Evolutionary conservation across 257 asterid genomes (phyloP).

Genomic region (Capsicum rhomboideum): DNA sequence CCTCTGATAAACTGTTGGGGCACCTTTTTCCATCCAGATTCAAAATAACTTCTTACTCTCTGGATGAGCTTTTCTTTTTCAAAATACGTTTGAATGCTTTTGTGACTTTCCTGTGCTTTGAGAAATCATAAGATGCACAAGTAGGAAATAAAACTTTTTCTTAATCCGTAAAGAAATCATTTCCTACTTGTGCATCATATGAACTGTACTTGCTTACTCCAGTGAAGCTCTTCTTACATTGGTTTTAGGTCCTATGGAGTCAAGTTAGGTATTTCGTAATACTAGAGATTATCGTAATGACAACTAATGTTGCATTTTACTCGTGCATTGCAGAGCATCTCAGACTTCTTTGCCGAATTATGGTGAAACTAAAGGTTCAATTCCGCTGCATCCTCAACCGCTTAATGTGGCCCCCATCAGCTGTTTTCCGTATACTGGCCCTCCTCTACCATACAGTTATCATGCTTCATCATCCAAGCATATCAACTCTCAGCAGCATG

Average conservation of each 20-base stretch:
- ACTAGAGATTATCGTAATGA: neutral
- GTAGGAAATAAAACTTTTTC: neutral
- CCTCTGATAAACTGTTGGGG: too few relatives aligned
- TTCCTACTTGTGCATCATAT: neutral
- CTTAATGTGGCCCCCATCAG: conserved; percentile 29
- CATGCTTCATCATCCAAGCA: neutral
- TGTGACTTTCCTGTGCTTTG: neutral
- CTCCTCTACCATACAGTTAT: conserved; percentile 9
- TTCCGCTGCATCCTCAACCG: conserved; percentile 10
- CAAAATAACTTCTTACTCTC: neutral
- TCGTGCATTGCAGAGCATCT: conserved; percentile 18
- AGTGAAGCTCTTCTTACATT: neutral
- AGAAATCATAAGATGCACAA: neutral
- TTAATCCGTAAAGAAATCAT: neutral
- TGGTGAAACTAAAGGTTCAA: conserved; percentile 21
- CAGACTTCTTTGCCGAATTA: conserved; percentile 11
- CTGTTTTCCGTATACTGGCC: conserved; percentile 29
- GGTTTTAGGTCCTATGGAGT: neutral
- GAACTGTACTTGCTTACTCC: neutral
- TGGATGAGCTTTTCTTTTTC: neutral
- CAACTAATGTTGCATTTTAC: neutral
- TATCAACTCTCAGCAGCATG: neutral
- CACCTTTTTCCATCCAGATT: neutral
- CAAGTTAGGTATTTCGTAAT: neutral
- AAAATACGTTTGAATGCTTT: neutral